These are phyloP conservation scores for Aspergillus ibericus DNA, from an alignment of 2,329 filamentous ascomycete species.

Conservation along the genomic window DNA sequence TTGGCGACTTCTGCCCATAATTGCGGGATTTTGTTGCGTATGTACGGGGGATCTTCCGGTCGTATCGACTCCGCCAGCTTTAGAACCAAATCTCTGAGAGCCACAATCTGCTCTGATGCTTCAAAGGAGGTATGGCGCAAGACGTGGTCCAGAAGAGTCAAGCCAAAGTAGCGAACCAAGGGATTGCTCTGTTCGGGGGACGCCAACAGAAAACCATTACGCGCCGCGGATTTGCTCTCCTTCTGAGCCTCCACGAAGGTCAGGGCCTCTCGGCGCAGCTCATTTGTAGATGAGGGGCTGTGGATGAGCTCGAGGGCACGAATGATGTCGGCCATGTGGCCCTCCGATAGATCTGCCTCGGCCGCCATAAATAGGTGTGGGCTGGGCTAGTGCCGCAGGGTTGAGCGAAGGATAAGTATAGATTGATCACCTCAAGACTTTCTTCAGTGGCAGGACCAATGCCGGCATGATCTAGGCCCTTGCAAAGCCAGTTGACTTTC, in stretches of 20 bases:
- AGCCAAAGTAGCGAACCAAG: slow-evolving; percentile 86
- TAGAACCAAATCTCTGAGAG: slow-evolving; percentile 74
- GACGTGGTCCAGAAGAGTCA: slow-evolving; percentile 86
- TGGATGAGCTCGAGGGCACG: slow-evolving; percentile 87
- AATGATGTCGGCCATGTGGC: slow-evolving; percentile 60
- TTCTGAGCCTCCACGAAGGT: slow-evolving; percentile 85
- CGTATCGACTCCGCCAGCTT: slow-evolving; percentile 72
- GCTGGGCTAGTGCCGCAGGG: not conserved
- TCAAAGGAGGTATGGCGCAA: slow-evolving; percentile 82
- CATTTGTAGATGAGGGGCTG: slow-evolving; percentile 75
- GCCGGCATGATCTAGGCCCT: slow-evolving; percentile 14
- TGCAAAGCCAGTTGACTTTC: slow-evolving; percentile 3
- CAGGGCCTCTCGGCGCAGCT: slow-evolving; percentile 78
- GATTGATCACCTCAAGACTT: slow-evolving; percentile 7
- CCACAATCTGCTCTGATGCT: slow-evolving; percentile 63
- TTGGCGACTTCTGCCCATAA: slow-evolving; percentile 95
- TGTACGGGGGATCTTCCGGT: slow-evolving; percentile 72
- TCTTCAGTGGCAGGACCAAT: slow-evolving; percentile 12
- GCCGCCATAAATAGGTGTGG: slow-evolving; percentile 29
- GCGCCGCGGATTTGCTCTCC: slow-evolving; percentile 72
- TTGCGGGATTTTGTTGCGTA: slow-evolving; percentile 91
- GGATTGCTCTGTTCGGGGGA: slow-evolving; percentile 72
- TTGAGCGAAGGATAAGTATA: slow-evolving; percentile 3
- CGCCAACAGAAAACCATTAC: slow-evolving; percentile 81
- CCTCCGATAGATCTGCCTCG: slow-evolving; percentile 38